Percentiles rank a stretch among this genome's conserved stretches.
Evolutionary conservation across 208 protist species (phyloP).

Genomic region (Tritrichomonas foetus): DNA sequence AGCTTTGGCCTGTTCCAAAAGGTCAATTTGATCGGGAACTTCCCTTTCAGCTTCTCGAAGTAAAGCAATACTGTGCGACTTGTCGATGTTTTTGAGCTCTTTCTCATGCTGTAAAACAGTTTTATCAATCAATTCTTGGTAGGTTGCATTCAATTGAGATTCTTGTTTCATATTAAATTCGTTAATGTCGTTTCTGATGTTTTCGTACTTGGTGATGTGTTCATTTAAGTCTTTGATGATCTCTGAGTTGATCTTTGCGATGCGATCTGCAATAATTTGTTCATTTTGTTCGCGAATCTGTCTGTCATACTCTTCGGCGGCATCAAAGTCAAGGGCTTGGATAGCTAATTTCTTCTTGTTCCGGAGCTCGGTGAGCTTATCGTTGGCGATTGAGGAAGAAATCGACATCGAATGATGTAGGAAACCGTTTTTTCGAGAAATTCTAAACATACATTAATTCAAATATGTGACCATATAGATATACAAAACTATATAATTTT

Average conservation of each 20-base stretch:
- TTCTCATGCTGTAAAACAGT: neutral
- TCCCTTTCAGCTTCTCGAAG: conserved; percentile 19
- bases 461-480: too few relatives aligned
- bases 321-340: neutral
- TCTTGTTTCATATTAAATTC: neutral
- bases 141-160: neutral
- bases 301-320: neutral
- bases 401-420: neutral
- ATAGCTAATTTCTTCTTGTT: neutral
- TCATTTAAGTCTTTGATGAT: neutral
- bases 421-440: too few relatives aligned
- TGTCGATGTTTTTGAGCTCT: neutral
- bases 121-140: neutral
- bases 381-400: neutral
- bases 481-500: too few relatives aligned
- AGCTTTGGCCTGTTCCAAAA: neutral
- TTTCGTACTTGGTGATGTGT: neutral
- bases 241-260: neutral
- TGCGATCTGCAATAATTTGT: neutral
- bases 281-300: neutral
- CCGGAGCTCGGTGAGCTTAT: neutral
- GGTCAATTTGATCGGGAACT: conserved; percentile 32
- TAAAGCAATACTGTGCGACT: neutral
- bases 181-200: neutral
- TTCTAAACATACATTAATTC: too few relatives aligned